phyloP scores from a whole-genome alignment of 2,329 filamentous ascomycete genomes.

The Zymoseptoria tritici region DNA sequence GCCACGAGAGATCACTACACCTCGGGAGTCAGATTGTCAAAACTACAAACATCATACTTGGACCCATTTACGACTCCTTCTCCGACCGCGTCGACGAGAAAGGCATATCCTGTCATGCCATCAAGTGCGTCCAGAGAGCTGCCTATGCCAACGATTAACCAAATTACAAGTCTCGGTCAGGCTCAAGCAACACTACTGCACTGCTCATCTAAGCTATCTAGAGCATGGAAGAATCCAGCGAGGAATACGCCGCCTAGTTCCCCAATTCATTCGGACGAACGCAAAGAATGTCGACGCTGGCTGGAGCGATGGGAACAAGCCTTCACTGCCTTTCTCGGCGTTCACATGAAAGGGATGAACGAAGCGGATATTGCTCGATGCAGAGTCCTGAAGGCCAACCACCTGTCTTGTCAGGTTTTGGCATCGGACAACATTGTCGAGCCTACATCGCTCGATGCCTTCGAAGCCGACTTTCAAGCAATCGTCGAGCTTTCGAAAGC shows the following conservation, averaged over 20 bases:
- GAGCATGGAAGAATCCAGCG: conserved; percentile 12
- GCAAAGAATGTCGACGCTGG: conserved; percentile 22
- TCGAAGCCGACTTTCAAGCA: conserved; percentile 24
- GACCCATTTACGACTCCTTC: conserved; percentile 7
- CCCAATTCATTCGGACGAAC: conserved; percentile 13
- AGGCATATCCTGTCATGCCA: conserved; percentile 4
- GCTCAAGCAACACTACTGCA: conserved; percentile 28
- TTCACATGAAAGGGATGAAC: conserved; percentile 22
- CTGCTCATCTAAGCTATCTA: conserved; percentile 23
- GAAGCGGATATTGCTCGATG: conserved; percentile 22
- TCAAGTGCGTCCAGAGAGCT: conserved; percentile 21
- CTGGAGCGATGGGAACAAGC: conserved; percentile 27
- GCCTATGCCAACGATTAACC: conserved; percentile 25
- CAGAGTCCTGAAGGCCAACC: conserved; percentile 28
- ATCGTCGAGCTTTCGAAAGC: conserved; percentile 25
- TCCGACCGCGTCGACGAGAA: conserved; percentile 3
- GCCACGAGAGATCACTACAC: conserved; percentile 13
- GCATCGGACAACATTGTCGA: conserved; percentile 17
- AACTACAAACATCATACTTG: conserved; percentile 13
- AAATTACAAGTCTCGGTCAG: conserved; percentile 23
- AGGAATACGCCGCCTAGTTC: conserved; percentile 13
- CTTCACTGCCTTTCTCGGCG: conserved; percentile 24
- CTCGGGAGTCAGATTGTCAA: conserved; percentile 12
- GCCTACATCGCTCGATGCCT: conserved; percentile 12
- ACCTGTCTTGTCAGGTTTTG: conserved; percentile 27